These are phyloP conservation scores for Danielia reshetovae DNA, from an alignment of 805 yeast genomes.

Conservation along the genomic window DNA sequence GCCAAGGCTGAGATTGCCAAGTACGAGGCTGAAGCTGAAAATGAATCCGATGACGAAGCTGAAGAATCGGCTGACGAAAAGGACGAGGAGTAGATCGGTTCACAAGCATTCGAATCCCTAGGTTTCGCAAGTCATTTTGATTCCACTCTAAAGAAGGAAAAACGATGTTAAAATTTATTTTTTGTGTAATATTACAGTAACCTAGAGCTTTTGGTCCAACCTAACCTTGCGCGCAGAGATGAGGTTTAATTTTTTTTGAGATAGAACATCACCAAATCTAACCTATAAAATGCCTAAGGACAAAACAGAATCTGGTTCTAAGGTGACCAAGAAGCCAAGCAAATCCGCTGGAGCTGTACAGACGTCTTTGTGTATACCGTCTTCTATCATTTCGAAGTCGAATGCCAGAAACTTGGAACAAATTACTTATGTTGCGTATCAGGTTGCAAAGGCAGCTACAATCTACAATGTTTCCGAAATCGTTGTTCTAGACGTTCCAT, in stretches of 20 bases:
- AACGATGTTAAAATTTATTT: no score
- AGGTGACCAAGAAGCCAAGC: constrained; percentile 28
- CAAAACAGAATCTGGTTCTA: constrained; percentile 17
- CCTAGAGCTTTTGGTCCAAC: no score
- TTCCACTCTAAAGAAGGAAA: no score
- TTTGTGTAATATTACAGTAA: no score
- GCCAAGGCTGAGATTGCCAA: constrained; percentile 77
- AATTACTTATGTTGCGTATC: constrained; percentile 68
- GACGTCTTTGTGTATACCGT: constrained; percentile 69
- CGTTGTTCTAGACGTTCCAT: constrained; percentile 57
- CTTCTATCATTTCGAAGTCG: constrained; percentile 50
- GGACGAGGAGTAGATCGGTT: neutral
- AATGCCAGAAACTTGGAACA: constrained; percentile 68
- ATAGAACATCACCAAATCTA: neutral
- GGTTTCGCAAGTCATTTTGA: neutral
- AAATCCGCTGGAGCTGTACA: constrained; percentile 24
- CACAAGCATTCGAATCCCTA: constrained; percentile 1
- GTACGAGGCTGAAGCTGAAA: constrained; percentile 48
- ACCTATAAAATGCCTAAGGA: constrained; percentile 17
- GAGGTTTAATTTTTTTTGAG: neutral
- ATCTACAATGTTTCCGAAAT: constrained; percentile 70
- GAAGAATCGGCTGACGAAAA: constrained; percentile 30
- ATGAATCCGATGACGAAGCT: constrained; percentile 21
- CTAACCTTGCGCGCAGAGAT: constrained; percentile 3
- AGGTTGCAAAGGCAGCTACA: constrained; percentile 72